Conservation (phyloP, 306 rosid genomes). For the Prosopis cineraria region DNA sequence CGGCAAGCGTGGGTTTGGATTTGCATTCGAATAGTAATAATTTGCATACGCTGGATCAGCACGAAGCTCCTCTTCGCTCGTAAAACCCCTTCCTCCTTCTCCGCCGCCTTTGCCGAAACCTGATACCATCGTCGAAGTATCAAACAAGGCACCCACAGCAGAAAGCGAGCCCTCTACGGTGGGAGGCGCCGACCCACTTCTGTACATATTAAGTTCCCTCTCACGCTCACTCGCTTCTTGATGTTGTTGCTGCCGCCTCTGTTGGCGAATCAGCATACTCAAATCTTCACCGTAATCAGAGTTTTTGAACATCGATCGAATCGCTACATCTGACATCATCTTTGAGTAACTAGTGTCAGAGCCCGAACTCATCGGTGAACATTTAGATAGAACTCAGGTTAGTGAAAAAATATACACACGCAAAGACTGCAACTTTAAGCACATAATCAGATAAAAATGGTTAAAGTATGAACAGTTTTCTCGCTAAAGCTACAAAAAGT, state of each 20-base stretch:
- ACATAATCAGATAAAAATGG: conserved; percentile 38
- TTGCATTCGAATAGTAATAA: conserved; percentile 76
- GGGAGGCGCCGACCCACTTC: conserved; percentile 98
- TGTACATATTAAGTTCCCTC: conserved; percentile 61
- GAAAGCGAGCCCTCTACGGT: conserved; percentile 80
- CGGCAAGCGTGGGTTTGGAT: conserved; percentile 84
- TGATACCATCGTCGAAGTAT: conserved; percentile 34
- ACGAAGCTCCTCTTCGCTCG: conserved; percentile 71
- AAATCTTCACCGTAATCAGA: conserved; percentile 67
- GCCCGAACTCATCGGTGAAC: conserved; percentile 53
- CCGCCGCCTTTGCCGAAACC: conserved; percentile 40
- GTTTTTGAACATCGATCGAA: conserved; percentile 69
- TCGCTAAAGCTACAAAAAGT: conserved; percentile 9
- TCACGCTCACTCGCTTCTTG: conserved; percentile 59
- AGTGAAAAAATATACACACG: conserved; percentile 15
- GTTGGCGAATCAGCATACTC: conserved; percentile 54
- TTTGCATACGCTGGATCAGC: conserved; percentile 85
- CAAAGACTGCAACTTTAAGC: conserved; percentile 50
- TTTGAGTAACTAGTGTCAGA: conserved; percentile 41
- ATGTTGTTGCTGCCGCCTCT: conserved; percentile 45
- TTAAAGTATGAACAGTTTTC: conserved; percentile 15
- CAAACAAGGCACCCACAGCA: conserved; percentile 65
- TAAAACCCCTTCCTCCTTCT: conserved; percentile 39
- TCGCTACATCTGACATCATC: conserved; percentile 75
- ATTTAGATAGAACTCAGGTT: conserved; percentile 35